Conservation (phyloP, 768 basidiomycete genomes). For the Galerina marginata region DNA sequence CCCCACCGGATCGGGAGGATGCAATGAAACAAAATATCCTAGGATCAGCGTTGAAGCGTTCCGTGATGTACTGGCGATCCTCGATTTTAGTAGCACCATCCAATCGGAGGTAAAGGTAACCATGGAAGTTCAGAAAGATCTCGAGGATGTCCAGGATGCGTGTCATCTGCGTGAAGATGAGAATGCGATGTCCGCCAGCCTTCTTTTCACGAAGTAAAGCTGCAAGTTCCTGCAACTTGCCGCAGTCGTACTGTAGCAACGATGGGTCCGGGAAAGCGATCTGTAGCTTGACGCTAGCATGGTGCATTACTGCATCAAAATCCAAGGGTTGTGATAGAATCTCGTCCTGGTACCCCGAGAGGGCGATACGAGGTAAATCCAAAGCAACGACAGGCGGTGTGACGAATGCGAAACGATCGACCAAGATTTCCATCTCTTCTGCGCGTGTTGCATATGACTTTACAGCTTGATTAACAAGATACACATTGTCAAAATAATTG, state of each 20-base stretch:
- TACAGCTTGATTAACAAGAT: constrained; percentile 52
- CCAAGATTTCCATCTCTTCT: constrained; percentile 50
- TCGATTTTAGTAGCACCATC: constrained; percentile 97
- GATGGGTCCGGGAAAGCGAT: constrained; percentile 93
- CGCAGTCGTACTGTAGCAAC: constrained; percentile 93
- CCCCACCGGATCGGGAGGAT: constrained; percentile 78
- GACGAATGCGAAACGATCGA: constrained; percentile 79
- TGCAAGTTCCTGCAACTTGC: constrained; percentile 89
- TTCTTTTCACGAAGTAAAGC: constrained; percentile 82
- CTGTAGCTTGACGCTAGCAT: constrained; percentile 79
- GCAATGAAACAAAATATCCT: constrained; percentile 90
- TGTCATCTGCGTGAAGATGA: constrained; percentile 99
- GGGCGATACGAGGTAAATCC: constrained; percentile 70
- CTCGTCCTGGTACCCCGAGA: constrained; percentile 46
- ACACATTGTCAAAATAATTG: constrained; percentile 48
- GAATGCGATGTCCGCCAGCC: constrained; percentile 83
- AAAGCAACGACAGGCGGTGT: constrained; percentile 80
- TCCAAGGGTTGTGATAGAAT: constrained; percentile 38
- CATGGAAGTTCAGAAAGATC: constrained; percentile 90
- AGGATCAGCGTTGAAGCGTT: constrained; percentile 81
- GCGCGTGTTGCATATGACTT: constrained; percentile 70
- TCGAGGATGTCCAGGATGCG: constrained; percentile 92
- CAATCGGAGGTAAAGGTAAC: constrained; percentile 90
- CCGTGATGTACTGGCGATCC: constrained; percentile 89
- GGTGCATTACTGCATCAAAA: constrained; percentile 77